Evolutionary conservation across 192 early-diverging fungal genomes (phyloP).

Genomic region (Podila epigama): DNA sequence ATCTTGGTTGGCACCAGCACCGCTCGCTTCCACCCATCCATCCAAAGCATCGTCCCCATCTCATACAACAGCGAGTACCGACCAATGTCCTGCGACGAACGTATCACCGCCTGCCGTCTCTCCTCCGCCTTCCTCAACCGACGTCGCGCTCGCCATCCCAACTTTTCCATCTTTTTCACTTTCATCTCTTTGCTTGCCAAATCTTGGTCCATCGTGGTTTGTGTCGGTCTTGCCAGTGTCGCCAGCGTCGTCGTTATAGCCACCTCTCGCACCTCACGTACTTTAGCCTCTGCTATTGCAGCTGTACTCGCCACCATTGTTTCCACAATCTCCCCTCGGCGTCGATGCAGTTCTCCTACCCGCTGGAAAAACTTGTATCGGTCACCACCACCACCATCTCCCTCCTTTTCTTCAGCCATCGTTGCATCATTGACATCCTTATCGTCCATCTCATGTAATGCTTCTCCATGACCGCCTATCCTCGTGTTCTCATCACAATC

Average conservation of each 20-base stretch:
- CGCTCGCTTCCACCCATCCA: constrained; percentile 24
- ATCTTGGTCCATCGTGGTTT: background rate
- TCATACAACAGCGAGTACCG: constrained; percentile 32
- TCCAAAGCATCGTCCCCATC: constrained; percentile 5
- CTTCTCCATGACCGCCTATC: no score
- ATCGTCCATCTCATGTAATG: no score
- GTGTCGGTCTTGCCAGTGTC: background rate
- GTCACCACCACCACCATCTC: no score
- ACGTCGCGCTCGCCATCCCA: constrained; percentile 8
- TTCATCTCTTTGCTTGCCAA: no score
- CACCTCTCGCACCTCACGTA: constrained; percentile 1
- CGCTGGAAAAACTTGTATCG: background rate
- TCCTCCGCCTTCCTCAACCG: constrained; percentile 14
- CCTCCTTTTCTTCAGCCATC: no score
- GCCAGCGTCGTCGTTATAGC: constrained; percentile 7
- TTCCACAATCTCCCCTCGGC: background rate
- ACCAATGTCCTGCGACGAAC: constrained; percentile 37
- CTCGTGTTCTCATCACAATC: no score
- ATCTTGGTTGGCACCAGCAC: constrained; percentile 7
- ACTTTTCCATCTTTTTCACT: no score
- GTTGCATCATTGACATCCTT: no score
- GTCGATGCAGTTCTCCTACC: background rate
- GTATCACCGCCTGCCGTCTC: constrained; percentile 15
- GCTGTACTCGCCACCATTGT: background rate
- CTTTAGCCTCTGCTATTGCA: background rate